Evolutionary conservation across 2,329 filamentous ascomycete genomes (phyloP).

Genomic region (Fusarium transvaalense): DNA sequence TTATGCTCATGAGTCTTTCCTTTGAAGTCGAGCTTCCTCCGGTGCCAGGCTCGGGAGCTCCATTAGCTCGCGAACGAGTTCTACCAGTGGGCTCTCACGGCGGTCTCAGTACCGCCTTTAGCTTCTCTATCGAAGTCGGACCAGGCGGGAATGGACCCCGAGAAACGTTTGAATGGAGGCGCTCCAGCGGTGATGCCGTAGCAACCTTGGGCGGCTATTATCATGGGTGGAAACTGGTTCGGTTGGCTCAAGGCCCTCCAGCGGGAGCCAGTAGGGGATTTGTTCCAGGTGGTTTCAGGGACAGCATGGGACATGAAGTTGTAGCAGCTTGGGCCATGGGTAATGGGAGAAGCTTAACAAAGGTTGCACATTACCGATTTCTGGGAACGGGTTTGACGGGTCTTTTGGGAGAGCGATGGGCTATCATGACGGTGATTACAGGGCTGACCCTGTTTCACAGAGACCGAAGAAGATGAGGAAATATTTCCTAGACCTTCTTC

Average conservation of each 20-base stretch:
- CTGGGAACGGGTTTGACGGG: conserved; percentile 43
- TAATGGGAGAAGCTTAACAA: conserved; percentile 27
- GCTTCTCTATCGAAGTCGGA: conserved; percentile 41
- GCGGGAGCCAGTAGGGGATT: conserved; percentile 25
- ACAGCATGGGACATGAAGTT: conserved; percentile 40
- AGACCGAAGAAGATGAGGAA: conserved; percentile 11
- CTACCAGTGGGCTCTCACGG: conserved; percentile 8
- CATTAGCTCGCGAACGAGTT: conserved; percentile 30
- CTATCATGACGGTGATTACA: conserved; percentile 45
- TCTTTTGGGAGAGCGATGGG: conserved; percentile 45
- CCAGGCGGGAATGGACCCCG: conserved; percentile 27
- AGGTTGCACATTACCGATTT: conserved; percentile 42
- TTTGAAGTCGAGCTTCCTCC: conserved; percentile 43
- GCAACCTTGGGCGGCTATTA: conserved; percentile 26
- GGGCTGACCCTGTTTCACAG: conserved; percentile 33
- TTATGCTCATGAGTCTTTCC: conserved; percentile 18
- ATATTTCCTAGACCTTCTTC: background rate
- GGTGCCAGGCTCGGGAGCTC: conserved; percentile 24
- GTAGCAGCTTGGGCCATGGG: conserved; percentile 43
- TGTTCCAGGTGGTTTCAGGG: conserved; percentile 25
- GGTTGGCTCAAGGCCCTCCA: conserved; percentile 27
- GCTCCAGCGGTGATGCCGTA: conserved; percentile 35
- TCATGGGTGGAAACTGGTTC: conserved; percentile 44
- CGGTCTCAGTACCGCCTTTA: conserved; percentile 25
- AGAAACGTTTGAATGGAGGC: conserved; percentile 45